Percentiles rank a stretch among this genome's conserved stretches.
Conservation (phyloP, 192 early-diverging fungal species). For the Coemansia sp. region DNA sequence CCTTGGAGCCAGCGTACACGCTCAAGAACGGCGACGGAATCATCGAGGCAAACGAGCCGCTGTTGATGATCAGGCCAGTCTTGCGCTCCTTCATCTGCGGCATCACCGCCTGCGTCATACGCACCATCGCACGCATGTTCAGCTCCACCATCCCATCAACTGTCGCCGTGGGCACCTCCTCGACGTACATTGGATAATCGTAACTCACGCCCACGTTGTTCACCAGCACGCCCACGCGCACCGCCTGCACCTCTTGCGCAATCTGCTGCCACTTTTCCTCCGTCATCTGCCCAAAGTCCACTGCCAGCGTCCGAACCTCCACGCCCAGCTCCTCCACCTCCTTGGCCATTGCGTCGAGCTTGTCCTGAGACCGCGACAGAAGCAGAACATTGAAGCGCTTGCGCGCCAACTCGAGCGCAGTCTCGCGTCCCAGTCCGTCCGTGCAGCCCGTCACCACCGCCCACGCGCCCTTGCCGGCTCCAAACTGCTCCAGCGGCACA, state of each 20-base stretch:
- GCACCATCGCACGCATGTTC: constrained; percentile 81
- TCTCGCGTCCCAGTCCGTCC: constrained; percentile 95
- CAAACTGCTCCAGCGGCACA: constrained; percentile 45
- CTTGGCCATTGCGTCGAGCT: constrained; percentile 71
- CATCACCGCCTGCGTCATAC: constrained; percentile 74
- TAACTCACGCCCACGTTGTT: constrained; percentile 97
- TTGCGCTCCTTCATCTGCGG: constrained; percentile 78
- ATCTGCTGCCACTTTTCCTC: constrained; percentile 70
- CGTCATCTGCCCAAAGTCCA: constrained; percentile 71
- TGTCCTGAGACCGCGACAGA: constrained; percentile 76
- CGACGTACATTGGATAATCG: constrained; percentile 84
- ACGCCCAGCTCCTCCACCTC: constrained; percentile 64
- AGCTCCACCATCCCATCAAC: constrained; percentile 78
- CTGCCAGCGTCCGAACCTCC: constrained; percentile 64
- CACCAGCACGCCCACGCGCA: constrained; percentile 63
- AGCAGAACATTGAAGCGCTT: constrained; percentile 82
- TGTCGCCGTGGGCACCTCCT: constrained; percentile 66
- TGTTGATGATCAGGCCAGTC: constrained; percentile 85
- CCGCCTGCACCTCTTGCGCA: constrained; percentile 51
- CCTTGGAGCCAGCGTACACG: constrained; percentile 91
- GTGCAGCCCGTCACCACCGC: constrained; percentile 92
- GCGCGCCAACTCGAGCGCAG: constrained; percentile 85
- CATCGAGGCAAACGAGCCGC: constrained; percentile 86
- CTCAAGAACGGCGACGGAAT: constrained; percentile 82
- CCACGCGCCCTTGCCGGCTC: constrained; percentile 53